Percentiles rank a stretch among this genome's conserved stretches.
Conservation (phyloP, 495 filamentous ascomycete genomes). For the Aspergillus baeticus region DNA sequence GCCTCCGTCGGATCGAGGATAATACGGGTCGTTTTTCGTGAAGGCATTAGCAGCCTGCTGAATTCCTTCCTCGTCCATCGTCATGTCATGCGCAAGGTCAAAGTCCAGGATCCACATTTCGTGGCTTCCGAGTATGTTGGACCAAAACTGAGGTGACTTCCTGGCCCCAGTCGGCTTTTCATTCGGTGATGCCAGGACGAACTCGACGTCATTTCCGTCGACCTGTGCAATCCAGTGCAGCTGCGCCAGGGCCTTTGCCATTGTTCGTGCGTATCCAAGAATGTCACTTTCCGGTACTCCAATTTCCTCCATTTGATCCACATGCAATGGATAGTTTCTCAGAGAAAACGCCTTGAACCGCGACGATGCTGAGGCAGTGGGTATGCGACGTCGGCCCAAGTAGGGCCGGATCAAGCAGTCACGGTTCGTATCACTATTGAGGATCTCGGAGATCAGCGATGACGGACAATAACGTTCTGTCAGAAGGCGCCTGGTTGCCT, state of each 20-base stretch:
- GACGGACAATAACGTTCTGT: slow-evolving; percentile 34
- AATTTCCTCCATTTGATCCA: slow-evolving; percentile 46
- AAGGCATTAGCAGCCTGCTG: slow-evolving; percentile 33
- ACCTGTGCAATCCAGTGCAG: slow-evolving; percentile 43
- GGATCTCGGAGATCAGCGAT: slow-evolving; percentile 19
- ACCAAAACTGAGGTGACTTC: neutral
- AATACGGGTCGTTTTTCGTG: slow-evolving; percentile 42
- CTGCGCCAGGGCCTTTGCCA: slow-evolving; percentile 46
- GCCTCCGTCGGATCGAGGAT: slow-evolving; percentile 29
- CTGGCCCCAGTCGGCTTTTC: neutral
- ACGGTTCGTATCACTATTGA: slow-evolving; percentile 29
- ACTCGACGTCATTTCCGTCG: slow-evolving; percentile 52
- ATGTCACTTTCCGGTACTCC: slow-evolving; percentile 21
- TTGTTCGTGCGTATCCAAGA: slow-evolving; percentile 25
- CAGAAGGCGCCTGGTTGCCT: slow-evolving; percentile 24
- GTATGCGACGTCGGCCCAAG: slow-evolving; percentile 34
- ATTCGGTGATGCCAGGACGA: slow-evolving; percentile 37
- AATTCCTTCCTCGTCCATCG: slow-evolving; percentile 31
- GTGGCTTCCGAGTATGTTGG: slow-evolving; percentile 17
- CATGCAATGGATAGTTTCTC: slow-evolving; percentile 48
- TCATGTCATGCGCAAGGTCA: slow-evolving; percentile 34
- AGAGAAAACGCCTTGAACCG: slow-evolving; percentile 32
- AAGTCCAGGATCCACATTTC: slow-evolving; percentile 49
- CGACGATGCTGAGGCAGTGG: neutral
- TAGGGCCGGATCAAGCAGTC: slow-evolving; percentile 49